phyloP scores from a whole-genome alignment of 2,329 filamentous ascomycete species.

The Penicillium sp. region DNA sequence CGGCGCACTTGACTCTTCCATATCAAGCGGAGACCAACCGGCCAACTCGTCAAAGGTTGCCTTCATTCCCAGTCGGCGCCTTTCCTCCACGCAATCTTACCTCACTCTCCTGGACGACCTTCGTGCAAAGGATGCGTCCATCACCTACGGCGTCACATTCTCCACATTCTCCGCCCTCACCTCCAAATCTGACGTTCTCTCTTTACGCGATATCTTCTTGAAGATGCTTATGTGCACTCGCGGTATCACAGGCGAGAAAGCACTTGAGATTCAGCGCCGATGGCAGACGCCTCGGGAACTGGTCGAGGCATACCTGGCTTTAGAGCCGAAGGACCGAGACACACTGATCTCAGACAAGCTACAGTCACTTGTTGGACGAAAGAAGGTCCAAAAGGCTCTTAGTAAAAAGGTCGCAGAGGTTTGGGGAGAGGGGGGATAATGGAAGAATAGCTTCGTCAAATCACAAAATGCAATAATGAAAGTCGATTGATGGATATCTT shows the following conservation, averaged over 20 bases:
- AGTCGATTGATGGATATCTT: neutral
- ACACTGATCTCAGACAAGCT: constrained; percentile 61
- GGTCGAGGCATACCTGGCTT: constrained; percentile 64
- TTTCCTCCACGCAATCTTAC: constrained; percentile 65
- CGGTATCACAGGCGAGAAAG: constrained; percentile 73
- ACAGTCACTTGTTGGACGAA: constrained; percentile 60
- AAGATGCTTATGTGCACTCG: constrained; percentile 84
- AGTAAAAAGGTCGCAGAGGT: constrained; percentile 70
- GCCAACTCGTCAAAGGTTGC: constrained; percentile 13
- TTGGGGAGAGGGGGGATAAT: constrained; percentile 54
- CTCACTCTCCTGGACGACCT: constrained; percentile 62
- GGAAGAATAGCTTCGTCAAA: neutral
- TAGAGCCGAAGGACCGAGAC: constrained; percentile 54
- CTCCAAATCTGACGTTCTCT: constrained; percentile 72
- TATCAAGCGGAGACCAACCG: neutral
- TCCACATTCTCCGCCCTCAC: constrained; percentile 68
- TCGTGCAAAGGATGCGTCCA: constrained; percentile 47
- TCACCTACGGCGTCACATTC: constrained; percentile 65
- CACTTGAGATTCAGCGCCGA: constrained; percentile 73
- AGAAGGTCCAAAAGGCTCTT: constrained; percentile 64
- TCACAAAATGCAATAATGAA: neutral
- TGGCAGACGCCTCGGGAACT: constrained; percentile 74
- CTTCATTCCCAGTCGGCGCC: constrained; percentile 63
- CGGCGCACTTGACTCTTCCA: constrained; percentile 17
- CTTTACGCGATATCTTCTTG: constrained; percentile 70